Conservation (phyloP, 1,139 yeast species). For the Sugiyamaella neomexicana region DNA sequence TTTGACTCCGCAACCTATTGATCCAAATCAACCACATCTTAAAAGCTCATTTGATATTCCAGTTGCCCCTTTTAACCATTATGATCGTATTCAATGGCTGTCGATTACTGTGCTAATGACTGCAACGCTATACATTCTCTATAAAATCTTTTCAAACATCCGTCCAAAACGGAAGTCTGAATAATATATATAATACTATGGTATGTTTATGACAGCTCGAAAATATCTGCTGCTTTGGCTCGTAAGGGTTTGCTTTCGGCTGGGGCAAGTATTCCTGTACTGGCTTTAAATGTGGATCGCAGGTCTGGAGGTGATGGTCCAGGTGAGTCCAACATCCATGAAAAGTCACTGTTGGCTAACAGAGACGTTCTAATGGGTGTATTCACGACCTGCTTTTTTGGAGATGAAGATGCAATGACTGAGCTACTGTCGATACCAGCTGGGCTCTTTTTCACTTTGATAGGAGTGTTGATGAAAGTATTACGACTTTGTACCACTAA, state of each 20-base stretch:
- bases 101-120: slow-evolving; percentile 39
- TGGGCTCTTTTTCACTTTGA: neutral
- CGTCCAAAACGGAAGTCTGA: slow-evolving; percentile 6
- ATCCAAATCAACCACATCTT: slow-evolving; percentile 26
- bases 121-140: slow-evolving; percentile 40
- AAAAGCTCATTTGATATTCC: slow-evolving; percentile 46
- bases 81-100: slow-evolving; percentile 35
- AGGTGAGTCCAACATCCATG: slow-evolving; percentile 28
- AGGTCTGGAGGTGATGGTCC: slow-evolving; percentile 17
- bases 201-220: slow-evolving; percentile 12
- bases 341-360: slow-evolving; percentile 29
- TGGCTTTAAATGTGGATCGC: slow-evolving; percentile 13
- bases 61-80: slow-evolving; percentile 38
- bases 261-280: neutral
- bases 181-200: neutral
- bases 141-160: slow-evolving; percentile 32
- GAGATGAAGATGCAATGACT: slow-evolving; percentile 1
- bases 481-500: neutral
- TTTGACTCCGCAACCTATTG: slow-evolving; percentile 8
- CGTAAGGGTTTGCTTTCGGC: slow-evolving; percentile 5
- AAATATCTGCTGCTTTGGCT: slow-evolving; percentile 13
- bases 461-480: neutral
- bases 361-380: slow-evolving; percentile 24
- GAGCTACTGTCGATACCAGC: neutral
- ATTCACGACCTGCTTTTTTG: slow-evolving; percentile 1